Evolutionary conservation across 192 early-diverging fungal species (phyloP).

Genomic region (Linnemannia elongata): DNA sequence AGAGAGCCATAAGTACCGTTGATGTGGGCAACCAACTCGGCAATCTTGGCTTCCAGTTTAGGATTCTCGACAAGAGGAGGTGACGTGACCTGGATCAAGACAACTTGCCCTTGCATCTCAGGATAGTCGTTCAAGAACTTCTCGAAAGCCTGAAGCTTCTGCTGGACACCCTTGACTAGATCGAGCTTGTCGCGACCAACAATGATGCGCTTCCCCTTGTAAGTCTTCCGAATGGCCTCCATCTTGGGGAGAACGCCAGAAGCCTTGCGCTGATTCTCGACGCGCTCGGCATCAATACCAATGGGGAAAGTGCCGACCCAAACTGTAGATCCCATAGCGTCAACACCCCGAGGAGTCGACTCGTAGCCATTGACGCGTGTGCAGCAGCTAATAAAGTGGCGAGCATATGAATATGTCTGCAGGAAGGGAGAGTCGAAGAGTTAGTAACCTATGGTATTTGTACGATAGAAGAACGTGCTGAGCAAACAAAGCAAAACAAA

Average conservation of each 20-base stretch:
- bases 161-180: constrained; percentile 92
- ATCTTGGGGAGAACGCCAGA: constrained; percentile 84
- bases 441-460: not conserved
- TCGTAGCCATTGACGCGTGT: constrained; percentile 95
- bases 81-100: constrained; percentile 96
- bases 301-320: constrained; percentile 94
- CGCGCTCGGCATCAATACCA: constrained; percentile 91
- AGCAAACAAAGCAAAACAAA: not conserved
- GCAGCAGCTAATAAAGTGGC: constrained; percentile 94
- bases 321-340: constrained; percentile 83
- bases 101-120: constrained; percentile 87
- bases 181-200: constrained; percentile 97
- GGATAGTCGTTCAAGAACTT: constrained; percentile 91
- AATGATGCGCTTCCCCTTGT: constrained; percentile 92
- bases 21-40: constrained; percentile 93
- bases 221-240: constrained; percentile 83
- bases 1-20: constrained; percentile 96
- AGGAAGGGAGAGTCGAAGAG: not conserved
- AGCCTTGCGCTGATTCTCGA: constrained; percentile 73
- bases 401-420: constrained; percentile 91
- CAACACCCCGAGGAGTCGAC: constrained; percentile 92
- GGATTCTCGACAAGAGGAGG: constrained; percentile 80
- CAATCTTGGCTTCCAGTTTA: constrained; percentile 85
- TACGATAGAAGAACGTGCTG: not conserved
- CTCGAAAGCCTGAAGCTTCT: constrained; percentile 96